phyloP scores from a whole-genome alignment of 2,329 filamentous ascomycete species.

The Myrmaecium sp. region DNA sequence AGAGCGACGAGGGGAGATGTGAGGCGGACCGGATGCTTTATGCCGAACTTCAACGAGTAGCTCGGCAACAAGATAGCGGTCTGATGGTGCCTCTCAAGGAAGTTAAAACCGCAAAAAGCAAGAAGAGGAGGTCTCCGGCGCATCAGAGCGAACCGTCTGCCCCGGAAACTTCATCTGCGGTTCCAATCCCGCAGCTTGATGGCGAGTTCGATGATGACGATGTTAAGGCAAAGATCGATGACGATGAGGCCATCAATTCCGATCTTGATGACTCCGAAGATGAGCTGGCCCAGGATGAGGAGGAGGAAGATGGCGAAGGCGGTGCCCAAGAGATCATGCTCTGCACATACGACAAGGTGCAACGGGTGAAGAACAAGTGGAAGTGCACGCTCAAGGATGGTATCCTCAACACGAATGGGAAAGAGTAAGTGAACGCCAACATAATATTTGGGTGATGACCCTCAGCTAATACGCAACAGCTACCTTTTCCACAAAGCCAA shows the following conservation, averaged over 20 bases:
- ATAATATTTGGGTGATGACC: constrained; percentile 7
- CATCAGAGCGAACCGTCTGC: too few relatives aligned
- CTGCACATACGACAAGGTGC: constrained; percentile 98
- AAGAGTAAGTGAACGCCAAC: constrained; percentile 44
- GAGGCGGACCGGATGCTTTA: constrained; percentile 54
- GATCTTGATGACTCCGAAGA: constrained; percentile 94
- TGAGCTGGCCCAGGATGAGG: constrained; percentile 61
- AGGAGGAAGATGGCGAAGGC: constrained; percentile 75
- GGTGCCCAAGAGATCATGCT: constrained; percentile 81
- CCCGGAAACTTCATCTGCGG: constrained; percentile 6
- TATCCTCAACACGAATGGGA: constrained; percentile 80
- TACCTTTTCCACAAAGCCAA: constrained; percentile 97
- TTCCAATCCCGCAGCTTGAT: constrained; percentile 29
- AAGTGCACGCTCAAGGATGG: constrained; percentile 98
- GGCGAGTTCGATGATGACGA: constrained; percentile 41
- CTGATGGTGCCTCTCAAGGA: constrained; percentile 57
- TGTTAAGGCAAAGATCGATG: constrained; percentile 36
- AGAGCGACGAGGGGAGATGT: constrained; percentile 32
- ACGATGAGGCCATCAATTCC: constrained; percentile 96
- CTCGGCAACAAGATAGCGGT: constrained; percentile 54
- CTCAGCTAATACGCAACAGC: constrained; percentile 26
- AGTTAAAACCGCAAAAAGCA: constrained; percentile 31
- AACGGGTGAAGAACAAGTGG: constrained; percentile 91
- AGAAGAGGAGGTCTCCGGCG: constrained; percentile 34
- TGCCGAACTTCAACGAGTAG: constrained; percentile 45